Evolutionary conservation across 371 early-diverging fungal species (phyloP), one percentile per base, ranked within the genome.

Genomic region (Mucor circinelloides): DNA sequence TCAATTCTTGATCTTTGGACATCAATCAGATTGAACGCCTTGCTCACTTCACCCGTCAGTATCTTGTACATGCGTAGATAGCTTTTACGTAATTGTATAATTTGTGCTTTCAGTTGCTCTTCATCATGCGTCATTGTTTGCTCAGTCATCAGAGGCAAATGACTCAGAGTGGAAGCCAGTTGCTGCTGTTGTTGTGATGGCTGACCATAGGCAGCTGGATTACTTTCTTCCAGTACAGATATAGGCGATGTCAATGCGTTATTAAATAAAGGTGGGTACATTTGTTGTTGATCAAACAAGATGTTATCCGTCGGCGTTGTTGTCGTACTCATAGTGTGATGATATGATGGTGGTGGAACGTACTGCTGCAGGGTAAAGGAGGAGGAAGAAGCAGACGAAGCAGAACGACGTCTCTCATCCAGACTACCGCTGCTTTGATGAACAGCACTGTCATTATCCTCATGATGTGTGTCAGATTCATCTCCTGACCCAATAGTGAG

Each of bases 1-100:
- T 68, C 60, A 42, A 72, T 72, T 28, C 66, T 58, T 48, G 65
- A 61, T 12, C 57, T 50, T 28, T 72, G 72, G 3, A 48, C 23
- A 7, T 65, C 57, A 40, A 72, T 62, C 21, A 72, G 25, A 15
- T 28, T 58, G 10, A 28, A 57, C 12, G 72, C 68, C 27, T 64
- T 68, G 30, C 60, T 55, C 5, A 72, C 61, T 61, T 72, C 58
- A 2, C 61, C 72, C 30, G 64, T 64, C n/a, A 71, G 42, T n/a
- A 36, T 30, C 21, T 67, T 63, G 34, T 42, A 64, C 68, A 72
- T 64, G 23, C 23, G 27, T 13, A 25, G 9, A 68, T 72, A 67
- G 8, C 46, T 57, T 44, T 32, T 54, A 30, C 57, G 40, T 23
- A 64, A 8, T 21, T 69, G 56, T 15, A 52, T 31, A n/a, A 69